Base-by-base conservation (phyloP, 768 basidiomycete species). In the Dendrothele bispora region DNA sequence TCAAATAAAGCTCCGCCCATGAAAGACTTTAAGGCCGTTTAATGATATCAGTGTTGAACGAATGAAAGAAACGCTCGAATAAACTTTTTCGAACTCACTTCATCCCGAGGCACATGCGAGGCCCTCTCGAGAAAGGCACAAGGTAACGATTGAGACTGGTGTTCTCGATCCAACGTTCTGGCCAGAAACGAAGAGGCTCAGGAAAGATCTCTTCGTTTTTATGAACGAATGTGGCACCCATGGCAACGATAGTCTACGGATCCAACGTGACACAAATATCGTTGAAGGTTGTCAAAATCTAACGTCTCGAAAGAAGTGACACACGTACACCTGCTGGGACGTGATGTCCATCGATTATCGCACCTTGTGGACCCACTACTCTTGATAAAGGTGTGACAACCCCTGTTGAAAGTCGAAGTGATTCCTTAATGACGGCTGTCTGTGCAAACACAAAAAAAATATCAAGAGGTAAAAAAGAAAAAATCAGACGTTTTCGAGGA, bases 391-490 rank as follows among this genome's bases (percentile, higher is more conserved):
- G 67, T 1, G 59, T 67, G 7, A 69, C 63, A 5, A 72, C 56
- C 7, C 74, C 73, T 46, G 68, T 65, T 20, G 66, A 62, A 52
- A 77, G 60, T 21, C 77, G 62, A 37, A 77, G 62, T 0, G 74
- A 65, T 54, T 78, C 75, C 47, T 76, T 76, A 22, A 77, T 65
- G 24, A 78, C 72, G 4, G 74, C 75, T 2, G 71, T 72, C 77
- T 77, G 41, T 17, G 34, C 6, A 10, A 8, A 7, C 59, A 55
- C 1, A 56, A 53, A 59, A n/a, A n/a, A n/a, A n/a, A n/a, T n/a
- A n/a, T n/a, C 59, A 25, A n/a, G 35, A 8, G 14, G 5, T 7
- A 35, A 39, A n/a, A 5, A 11, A 34, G 2, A 39, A 17, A 25
- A 25, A 17, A 20, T 15, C 8, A 25, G 14, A 22, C 30, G n/a